Base-by-base conservation (phyloP, 352 stramenopile genomes). In the Thraustochytrium sp. region DNA sequence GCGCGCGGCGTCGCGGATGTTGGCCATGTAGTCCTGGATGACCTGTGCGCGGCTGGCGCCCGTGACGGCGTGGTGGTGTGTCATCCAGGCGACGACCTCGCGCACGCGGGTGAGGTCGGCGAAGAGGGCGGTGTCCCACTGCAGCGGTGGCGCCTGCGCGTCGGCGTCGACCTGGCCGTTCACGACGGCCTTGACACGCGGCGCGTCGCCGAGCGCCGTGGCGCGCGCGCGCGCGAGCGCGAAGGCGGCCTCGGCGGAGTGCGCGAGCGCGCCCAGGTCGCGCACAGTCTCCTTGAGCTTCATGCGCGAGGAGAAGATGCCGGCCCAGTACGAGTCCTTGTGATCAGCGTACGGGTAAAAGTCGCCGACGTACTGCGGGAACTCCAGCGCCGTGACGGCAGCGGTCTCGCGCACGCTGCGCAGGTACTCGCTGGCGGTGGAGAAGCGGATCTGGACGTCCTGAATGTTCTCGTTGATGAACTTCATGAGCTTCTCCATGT, bases 321-420 rank as follows among this genome's bases (percentile, higher is more conserved):
- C 96, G 11, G 94, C 93, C 93, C 96, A 98, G 87, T 98, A 98
- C 54, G 94, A 93, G 84, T 98, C 89, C 48, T 90, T 87, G 48
- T 90, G 91, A 49, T 97, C 95, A 1, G 89, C 91, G 85, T 98
- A 98, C 1, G 96, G 96, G 76, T 98, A 97, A 82, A 99, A 98
- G 82, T 99, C 96, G 59, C 98, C 95, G 2, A 89, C 94, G 86
- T 98, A 98, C 34, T 95, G 87, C 46, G 88, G 88, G 90, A 89
- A 97, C 88, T 88, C 37, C 93, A 80, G 77, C 53, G 59, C 80
- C 13, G 75, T 83, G 56, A 73, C 51, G 8, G 75, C 75, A 26
- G 75, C 73, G 13, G 55, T 51, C 37, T 82, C 31, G 63, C 86
- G 88, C 88, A 98, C 98, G 53, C 94, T 87, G 29, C 97, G 88